Evolutionary conservation across 2,329 filamentous ascomycete species (phyloP).

Genomic region (Fusarium citri): DNA sequence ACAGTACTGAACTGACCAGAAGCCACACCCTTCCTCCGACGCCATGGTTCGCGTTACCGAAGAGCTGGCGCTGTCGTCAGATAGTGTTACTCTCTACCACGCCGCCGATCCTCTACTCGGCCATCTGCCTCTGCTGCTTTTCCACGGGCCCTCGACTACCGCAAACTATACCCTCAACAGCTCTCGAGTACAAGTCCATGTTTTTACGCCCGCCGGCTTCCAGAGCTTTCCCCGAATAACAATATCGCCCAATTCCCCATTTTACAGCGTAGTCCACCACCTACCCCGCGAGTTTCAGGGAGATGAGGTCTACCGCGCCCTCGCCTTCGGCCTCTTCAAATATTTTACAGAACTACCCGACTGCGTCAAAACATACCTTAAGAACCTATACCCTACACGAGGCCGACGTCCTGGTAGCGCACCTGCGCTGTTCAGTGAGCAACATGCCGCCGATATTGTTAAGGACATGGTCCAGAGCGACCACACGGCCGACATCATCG

Average conservation of each 20-base stretch:
- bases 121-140: slow-evolving; percentile 85
- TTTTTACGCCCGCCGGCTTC: slow-evolving; percentile 89
- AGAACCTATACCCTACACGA: slow-evolving; percentile 65
- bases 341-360: slow-evolving; percentile 92
- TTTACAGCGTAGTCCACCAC: slow-evolving; percentile 90
- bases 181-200: slow-evolving; percentile 93
- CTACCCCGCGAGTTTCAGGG: slow-evolving; percentile 94
- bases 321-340: slow-evolving; percentile 93
- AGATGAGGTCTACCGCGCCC: slow-evolving; percentile 89
- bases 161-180: slow-evolving; percentile 88
- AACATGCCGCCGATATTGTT: slow-evolving; percentile 92
- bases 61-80: slow-evolving; percentile 81
- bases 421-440: slow-evolving; percentile 83
- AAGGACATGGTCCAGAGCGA: slow-evolving; percentile 86
- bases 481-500: slow-evolving; percentile 77
- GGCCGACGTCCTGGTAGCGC: slow-evolving; percentile 71
- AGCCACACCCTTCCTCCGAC: slow-evolving; percentile 46
- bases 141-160: slow-evolving; percentile 91
- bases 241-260: slow-evolving; percentile 89
- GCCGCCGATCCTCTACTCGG: slow-evolving; percentile 85
- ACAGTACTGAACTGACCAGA: neutral
- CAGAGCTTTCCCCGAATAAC: slow-evolving; percentile 92
- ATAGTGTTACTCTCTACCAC: slow-evolving; percentile 88
- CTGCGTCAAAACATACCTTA: slow-evolving; percentile 78
- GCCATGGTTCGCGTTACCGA: slow-evolving; percentile 87